Evolutionary conservation across 2,329 filamentous ascomycete genomes (phyloP), one percentile per base, ranked within the genome.

Genomic region (Penicillium fuscoglaucum): DNA sequence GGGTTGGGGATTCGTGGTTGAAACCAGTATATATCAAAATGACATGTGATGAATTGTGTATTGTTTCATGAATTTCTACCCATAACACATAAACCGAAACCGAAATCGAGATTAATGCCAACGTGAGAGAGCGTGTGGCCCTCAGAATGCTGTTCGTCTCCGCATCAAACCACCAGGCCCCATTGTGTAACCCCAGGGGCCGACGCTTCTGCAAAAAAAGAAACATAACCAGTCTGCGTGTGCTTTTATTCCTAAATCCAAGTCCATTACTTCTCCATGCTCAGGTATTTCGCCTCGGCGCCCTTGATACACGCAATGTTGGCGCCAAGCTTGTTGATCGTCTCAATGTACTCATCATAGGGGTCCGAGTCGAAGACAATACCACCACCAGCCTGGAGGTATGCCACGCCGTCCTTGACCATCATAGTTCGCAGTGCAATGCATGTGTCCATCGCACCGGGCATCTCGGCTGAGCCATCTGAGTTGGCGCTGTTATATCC

Each of bases 281-380:
- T 80, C 61, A 82, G 71, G 74, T 88, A 86, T 73, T 83, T 81
- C 73, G 88, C 83, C 79, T 97, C 93, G 2, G 93, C 93, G 52
- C 87, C 85, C 59, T 87, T 88, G 74, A 98, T 93, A 76, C 91
- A 95, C 66, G 89, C 85, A 81, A 96, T 91, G 74, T 96, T 96
- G 45, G 91, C 90, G 28, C 90, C 87, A 48, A 96, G 81, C 83
- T 99, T 99, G 81, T 99, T 98, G 79, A 95, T 91, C 64, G 96
- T 97, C 84, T 98, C 91, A 76, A 93, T 85, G 82, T 93, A 97
- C 76, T 98, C 95, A 64, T 97, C 91, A 68, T 90, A 89, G 35
- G 84, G 89, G 72, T 96, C 93, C 41, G 90, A 96, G 76, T 98
- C 95, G 71, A 93, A 96, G 44, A 96, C 93, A 69, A 97, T 96